A percentile compares a stretch with the other conserved stretches of the same genome.
Conservation (phyloP, 192 early-diverging fungal genomes). For the Paraglomus occultum region DNA sequence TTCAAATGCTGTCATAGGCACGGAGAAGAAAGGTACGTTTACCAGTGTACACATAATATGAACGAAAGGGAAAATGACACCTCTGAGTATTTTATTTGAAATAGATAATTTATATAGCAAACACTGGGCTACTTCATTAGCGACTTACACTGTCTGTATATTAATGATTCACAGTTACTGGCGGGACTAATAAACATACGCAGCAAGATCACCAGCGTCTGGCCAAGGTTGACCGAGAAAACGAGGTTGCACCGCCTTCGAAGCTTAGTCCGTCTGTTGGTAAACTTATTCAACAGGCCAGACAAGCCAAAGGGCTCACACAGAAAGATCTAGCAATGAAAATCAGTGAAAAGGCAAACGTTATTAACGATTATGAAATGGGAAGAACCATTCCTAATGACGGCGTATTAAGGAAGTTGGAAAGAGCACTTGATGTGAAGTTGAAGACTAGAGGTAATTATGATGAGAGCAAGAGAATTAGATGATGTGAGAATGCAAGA, state of each 20-base stretch:
- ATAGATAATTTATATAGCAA: neutral
- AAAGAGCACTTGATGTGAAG: slow-evolving; percentile 86
- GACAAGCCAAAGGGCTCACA: slow-evolving; percentile 69
- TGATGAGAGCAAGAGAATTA: slow-evolving; percentile 59
- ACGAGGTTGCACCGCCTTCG: slow-evolving; percentile 73
- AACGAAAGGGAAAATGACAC: neutral
- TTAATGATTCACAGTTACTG: slow-evolving; percentile 25
- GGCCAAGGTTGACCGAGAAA: slow-evolving; percentile 85
- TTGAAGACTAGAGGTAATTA: slow-evolving; percentile 42
- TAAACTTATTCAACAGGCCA: slow-evolving; percentile 80
- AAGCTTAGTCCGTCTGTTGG: slow-evolving; percentile 70
- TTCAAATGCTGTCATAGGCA: slow-evolving; percentile 64
- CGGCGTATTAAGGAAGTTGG: slow-evolving; percentile 86
- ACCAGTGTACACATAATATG: neutral
- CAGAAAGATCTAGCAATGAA: slow-evolving; percentile 88
- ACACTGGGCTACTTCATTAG: neutral
- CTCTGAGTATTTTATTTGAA: neutral
- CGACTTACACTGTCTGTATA: neutral
- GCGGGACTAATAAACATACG: slow-evolving; percentile 59
- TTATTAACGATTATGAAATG: slow-evolving; percentile 90
- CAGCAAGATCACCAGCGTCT: slow-evolving; percentile 70
- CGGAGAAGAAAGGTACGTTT: slow-evolving; percentile 68
- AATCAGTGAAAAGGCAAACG: slow-evolving; percentile 91
- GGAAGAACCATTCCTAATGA: slow-evolving; percentile 87
- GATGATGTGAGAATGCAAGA: too few relatives aligned